Base-by-base conservation (phyloP, 2,329 filamentous ascomycete genomes). In the Bipolaris gigantea region DNA sequence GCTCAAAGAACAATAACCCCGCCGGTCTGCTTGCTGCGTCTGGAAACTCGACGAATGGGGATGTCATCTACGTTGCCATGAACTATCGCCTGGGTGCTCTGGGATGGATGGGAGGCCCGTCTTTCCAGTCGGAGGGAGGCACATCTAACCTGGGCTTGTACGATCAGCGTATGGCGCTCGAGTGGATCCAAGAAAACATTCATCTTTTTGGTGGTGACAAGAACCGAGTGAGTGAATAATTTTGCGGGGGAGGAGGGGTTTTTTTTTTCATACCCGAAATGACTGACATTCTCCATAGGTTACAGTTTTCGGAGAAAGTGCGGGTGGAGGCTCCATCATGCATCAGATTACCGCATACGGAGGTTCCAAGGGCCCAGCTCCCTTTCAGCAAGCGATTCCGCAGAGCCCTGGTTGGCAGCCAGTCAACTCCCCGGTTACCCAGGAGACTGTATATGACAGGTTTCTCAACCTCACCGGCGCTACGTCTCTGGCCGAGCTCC, bases 61-160 rank as follows among this genome's bases (percentile, higher is more conserved):
- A 78, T 7, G 66, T 80, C 27, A 71, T 81, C 16, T 75, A 76
- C 4, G 75, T 80, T 1, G 69, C 73, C 13, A 65, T 81, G 27
- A 78, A 80, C 56, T 80, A 80, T 53, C 75, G 78, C 58, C 65
- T 81, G 0, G 79, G 79, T 19, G 72, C 72, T 9, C 58, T 75
- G 36, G 74, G 75, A 16, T 76, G 64, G 55, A 56, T 59, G 32
- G 57, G 66, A 9, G 74, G 74, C 1, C 70, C 73, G 3, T 67
- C 65, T 0, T 73, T 64, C 49, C 65, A 73, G 38, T 66, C 68
- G 6, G 65, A 73, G 44, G 72, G 71, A 21, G 73, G 72, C 27
- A 59, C 63, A 1, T 62, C 64, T 40, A 77, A 77, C 44, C 50
- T 70, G 15, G 73, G 64, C 0, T 54, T 77, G 10, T 62, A 70